A percentile compares a stretch with the other conserved stretches of the same genome.
These are phyloP conservation scores for Rossbeevera mucosa DNA, from an alignment of 768 basidiomycete species.

Conservation along the genomic window DNA sequence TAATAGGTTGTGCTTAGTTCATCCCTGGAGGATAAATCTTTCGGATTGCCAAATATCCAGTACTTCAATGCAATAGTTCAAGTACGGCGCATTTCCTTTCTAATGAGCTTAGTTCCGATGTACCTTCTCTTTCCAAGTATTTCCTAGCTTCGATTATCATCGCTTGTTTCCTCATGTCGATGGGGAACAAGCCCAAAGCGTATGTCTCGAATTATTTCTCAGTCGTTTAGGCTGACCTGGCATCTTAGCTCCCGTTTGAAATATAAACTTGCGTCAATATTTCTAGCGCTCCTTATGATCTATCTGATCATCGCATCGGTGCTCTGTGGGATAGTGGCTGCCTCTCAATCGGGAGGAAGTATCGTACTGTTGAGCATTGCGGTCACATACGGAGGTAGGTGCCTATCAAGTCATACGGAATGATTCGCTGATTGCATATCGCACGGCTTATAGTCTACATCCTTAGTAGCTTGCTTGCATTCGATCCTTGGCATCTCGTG, in stretches of 20 bases:
- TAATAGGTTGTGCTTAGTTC: conserved; percentile 84
- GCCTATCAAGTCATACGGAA: background rate
- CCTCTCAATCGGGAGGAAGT: conserved; percentile 57
- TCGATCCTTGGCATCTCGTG: conserved; percentile 96
- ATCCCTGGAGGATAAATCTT: conserved; percentile 72
- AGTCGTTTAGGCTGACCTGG: conserved; percentile 3
- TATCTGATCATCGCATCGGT: conserved; percentile 83
- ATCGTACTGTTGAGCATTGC: conserved; percentile 81
- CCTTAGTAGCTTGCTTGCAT: conserved; percentile 70
- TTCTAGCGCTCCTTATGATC: conserved; percentile 71
- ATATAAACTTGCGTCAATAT: conserved; percentile 73
- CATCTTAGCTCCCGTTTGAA: conserved; percentile 40
- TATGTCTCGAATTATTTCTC: conserved; percentile 25
- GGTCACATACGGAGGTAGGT: conserved; percentile 77
- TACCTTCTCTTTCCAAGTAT: conserved; percentile 45
- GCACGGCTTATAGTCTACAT: conserved; percentile 55
- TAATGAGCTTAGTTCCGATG: conserved; percentile 2
- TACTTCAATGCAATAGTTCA: conserved; percentile 75
- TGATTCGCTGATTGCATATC: background rate
- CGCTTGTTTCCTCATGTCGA: conserved; percentile 89
- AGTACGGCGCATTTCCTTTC: conserved; percentile 35
- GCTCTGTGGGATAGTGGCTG: conserved; percentile 73
- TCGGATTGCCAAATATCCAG: conserved; percentile 58
- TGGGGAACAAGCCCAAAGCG: conserved; percentile 93
- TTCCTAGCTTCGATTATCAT: conserved; percentile 79